Evolutionary conservation across 2,329 filamentous ascomycete species (phyloP).

Genomic region (Sordariomycetes sp.): DNA sequence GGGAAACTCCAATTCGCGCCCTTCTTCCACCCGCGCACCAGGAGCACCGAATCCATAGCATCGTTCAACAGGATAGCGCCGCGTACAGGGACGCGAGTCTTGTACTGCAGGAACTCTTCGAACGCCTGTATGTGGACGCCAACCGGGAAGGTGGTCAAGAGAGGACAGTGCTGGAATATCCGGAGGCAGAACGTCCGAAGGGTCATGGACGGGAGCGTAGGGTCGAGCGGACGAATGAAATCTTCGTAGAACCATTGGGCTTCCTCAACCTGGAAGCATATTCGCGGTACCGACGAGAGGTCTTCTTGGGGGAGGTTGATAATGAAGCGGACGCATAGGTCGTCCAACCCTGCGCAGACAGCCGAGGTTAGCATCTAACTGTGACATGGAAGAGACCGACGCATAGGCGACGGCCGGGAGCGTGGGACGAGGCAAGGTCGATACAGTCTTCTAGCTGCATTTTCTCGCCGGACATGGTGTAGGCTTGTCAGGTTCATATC

Average conservation of each 20-base stretch:
- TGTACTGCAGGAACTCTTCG: conserved; percentile 87
- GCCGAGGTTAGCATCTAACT: background rate
- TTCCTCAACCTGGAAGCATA: conserved; percentile 98
- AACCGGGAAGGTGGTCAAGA: conserved; percentile 70
- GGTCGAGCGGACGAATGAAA: conserved; percentile 86
- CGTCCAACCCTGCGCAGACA: conserved; percentile 67
- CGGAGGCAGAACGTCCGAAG: conserved; percentile 77
- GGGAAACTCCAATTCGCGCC: conserved; percentile 94
- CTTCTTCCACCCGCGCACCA: conserved; percentile 98
- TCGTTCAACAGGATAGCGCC: conserved; percentile 89
- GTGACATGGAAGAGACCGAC: background rate
- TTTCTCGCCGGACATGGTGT: conserved; percentile 63
- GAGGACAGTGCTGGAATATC: conserved; percentile 89
- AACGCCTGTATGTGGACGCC: conserved; percentile 76
- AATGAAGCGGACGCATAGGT: conserved; percentile 95
- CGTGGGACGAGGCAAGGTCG: conserved; percentile 13
- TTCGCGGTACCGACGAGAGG: conserved; percentile 77
- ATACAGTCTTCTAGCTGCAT: conserved; percentile 87
- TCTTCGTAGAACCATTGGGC: conserved; percentile 99
- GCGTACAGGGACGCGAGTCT: conserved; percentile 84
- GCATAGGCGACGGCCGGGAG: background rate
- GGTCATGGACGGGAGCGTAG: conserved; percentile 72
- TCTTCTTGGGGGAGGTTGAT: conserved; percentile 93
- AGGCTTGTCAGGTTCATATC: conserved; percentile 16
- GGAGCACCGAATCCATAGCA: conserved; percentile 83